Base-by-base conservation (phyloP, 371 early-diverging fungal genomes). In the Mucor lusitanicus region DNA sequence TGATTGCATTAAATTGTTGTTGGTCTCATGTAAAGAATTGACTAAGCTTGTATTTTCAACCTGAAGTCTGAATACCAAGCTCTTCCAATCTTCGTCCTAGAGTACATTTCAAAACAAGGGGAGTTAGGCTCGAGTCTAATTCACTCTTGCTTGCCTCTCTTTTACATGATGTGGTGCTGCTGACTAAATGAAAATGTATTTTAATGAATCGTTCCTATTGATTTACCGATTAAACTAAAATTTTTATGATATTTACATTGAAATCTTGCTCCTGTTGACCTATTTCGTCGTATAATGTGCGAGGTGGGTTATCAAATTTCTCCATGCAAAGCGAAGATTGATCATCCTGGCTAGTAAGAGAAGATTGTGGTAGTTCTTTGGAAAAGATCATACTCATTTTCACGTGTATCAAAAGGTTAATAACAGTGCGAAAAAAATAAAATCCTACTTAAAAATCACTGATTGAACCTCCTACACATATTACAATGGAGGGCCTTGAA, bases 211-310 rank as follows among this genome's bases (percentile, higher is more conserved):
- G 23, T 44, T 40, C 40, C 17, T 33, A 56, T 64, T 64, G 30
- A 63, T 53, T 63, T 21, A 63, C 63, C 54, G 63, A 23, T 21
- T 60, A 50, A 40, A 32, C 62, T 46, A 25, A 46, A 46, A 46
- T 13, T 3, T 53, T 53, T 27, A 6, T 4, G 46, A 57, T 30
- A 42, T 55, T 61, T 19, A 61, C 28, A 69, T 58, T 64, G 13
- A 56, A 33, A 32, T 69, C 61, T 54, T 58, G 63, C 25, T 64
- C 61, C 30, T 61, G 61, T 27, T 62, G 53, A 12, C 71, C 66
- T 57, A 70, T 70, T 59, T 70, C 73, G 32, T 73, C 73, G 37
- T 65, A 69, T 19, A 73, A 19, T 25, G 65, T 73, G 17, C 69
- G 62, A 35, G 73, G 73, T 40, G 69, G 65, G 60, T 63, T 61